A percentile compares a stretch with the other conserved stretches of the same genome.
These are phyloP conservation scores for Cadophora sp. DNA, from an alignment of 2,329 filamentous ascomycete species.

Conservation along the genomic window DNA sequence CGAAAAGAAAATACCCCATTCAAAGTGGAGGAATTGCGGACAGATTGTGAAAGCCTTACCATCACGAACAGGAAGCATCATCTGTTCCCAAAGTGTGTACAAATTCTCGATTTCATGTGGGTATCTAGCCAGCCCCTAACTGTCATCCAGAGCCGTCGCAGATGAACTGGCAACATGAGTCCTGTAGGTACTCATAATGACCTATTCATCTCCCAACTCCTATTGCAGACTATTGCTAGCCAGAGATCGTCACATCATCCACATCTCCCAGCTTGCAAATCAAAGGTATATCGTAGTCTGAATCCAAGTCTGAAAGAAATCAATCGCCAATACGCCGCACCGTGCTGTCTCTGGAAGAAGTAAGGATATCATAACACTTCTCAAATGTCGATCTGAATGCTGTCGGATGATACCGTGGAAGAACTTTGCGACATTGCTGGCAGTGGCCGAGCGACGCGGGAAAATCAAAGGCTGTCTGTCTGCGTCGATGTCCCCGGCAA, in stretches of 20 bases:
- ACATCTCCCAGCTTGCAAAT: neutral
- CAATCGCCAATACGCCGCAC: neutral
- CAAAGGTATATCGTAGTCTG: neutral
- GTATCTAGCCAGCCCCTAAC: neutral
- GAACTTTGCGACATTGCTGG: no score
- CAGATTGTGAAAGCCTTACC: no score
- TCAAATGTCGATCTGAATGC: no score
- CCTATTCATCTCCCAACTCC: neutral
- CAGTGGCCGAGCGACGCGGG: no score
- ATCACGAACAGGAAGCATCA: neutral
- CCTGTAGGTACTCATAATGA: neutral
- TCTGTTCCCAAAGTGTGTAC: neutral
- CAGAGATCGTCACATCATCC: neutral
- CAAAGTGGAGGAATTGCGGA: no score
- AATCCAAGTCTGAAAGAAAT: neutral
- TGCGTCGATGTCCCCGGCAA: no score
- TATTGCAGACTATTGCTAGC: neutral
- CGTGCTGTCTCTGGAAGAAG: neutral
- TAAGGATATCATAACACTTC: no score
- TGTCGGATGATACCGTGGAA: no score
- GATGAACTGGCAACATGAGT: neutral
- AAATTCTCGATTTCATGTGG: neutral
- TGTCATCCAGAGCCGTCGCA: neutral
- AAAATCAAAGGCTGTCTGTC: no score
- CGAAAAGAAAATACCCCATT: no score